Base-by-base conservation (phyloP, 2,329 filamentous ascomycete genomes). In the Didymellaceae sp. region DNA sequence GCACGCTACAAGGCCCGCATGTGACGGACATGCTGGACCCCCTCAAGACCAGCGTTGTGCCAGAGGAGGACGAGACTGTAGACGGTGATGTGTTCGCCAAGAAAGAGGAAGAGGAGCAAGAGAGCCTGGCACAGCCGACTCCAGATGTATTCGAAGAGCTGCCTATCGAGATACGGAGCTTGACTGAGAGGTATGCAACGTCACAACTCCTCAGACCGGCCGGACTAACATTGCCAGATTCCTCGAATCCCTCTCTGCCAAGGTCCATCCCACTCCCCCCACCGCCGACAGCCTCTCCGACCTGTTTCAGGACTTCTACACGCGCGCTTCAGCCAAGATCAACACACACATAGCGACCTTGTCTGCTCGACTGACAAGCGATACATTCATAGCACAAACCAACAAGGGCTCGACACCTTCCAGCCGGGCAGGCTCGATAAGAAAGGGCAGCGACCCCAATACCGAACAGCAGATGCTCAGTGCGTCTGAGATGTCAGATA, bases 291-390 rank as follows among this genome's bases (percentile, higher is more conserved):
- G 84, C 55, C 81, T 97, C 13, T 88, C 91, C 7, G 82, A 84
- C n/a, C 81, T 94, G 44, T 97, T 97, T 70, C 94, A 99, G 74
- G 91, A 96, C 49, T 99, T 97, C 72, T 99, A 99, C 70, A 78
- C 82, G 32, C 83, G 86, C 48, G 90, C 92, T 17, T 88, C 91
- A 9, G 82, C 86, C 2, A 90, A 94, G 62, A 92, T 97, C 52
- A 84, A 85, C 44, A 96, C 91, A 1, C 92, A 97, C 70, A 90
- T 97, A 58, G 88, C 87, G 26, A 85, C 88, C 2, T 79, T 97
- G 11, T 88, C 89, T 2, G 88, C 87, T 16, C 84, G 86, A 32
- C 84, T 94, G 60, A 88, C 84, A 51, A 86, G 90, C 26, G 85
- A 88, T 54, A 78, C 82, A n/a, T 63, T 57, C 40, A 49, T 62